These are phyloP conservation scores for Penicillium antarcticum DNA, from an alignment of 495 filamentous ascomycete genomes.

Conservation along the genomic window DNA sequence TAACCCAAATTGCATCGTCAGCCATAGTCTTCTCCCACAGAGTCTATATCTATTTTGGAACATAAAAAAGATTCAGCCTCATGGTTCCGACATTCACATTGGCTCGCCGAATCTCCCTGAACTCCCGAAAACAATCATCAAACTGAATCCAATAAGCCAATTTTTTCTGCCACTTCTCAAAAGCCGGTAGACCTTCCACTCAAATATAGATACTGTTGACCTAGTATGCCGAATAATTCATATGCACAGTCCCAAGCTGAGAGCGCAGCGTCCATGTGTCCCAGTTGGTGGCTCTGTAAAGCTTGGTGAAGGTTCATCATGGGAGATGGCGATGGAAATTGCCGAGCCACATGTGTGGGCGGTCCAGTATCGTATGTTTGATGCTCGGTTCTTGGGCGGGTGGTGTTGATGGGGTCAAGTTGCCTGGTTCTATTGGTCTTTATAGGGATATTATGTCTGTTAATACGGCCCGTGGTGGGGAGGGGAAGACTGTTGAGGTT, in stretches of 20 bases:
- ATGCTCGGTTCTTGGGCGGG: conserved; percentile 17
- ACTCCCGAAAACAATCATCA: conserved; percentile 8
- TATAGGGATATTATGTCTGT: conserved; percentile 27
- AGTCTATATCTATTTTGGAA: no score
- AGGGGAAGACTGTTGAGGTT: conserved; percentile 8
- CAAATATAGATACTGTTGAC: no score
- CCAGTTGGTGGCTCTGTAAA: no score
- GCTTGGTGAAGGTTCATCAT: no score
- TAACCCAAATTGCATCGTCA: no score
- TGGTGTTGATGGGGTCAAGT: conserved; percentile 9
- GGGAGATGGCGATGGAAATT: no score
- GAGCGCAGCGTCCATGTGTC: no score
- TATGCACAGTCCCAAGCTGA: no score
- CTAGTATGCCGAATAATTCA: no score
- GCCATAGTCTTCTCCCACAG: no score
- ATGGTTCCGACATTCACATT: no score
- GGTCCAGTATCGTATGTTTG: conserved; percentile 23
- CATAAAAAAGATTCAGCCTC: no score
- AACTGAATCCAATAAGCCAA: conserved; percentile 1
- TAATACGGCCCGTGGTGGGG: conserved; percentile 4
- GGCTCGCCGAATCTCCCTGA: background rate
- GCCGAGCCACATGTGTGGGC: conserved; percentile 29
- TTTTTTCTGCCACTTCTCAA: conserved; percentile 6
- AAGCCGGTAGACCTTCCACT: conserved; percentile 5
- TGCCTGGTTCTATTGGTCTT: conserved; percentile 16